phyloP scores from a whole-genome alignment of 2,329 filamentous ascomycete genomes.

The Penicillium palitans region DNA sequence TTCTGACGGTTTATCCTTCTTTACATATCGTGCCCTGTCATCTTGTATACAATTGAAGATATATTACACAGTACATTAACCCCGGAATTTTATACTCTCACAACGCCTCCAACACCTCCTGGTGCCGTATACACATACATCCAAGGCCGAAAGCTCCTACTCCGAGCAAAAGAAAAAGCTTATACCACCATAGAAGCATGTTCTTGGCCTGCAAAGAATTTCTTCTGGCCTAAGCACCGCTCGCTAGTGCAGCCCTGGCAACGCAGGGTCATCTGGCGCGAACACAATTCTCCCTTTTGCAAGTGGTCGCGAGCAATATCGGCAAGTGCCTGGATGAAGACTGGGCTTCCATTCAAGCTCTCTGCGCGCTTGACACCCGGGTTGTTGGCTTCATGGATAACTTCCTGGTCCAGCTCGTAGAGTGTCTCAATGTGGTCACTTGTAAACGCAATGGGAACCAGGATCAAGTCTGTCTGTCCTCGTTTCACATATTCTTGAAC shows the following conservation, averaged over 20 bases:
- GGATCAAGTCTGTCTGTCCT: constrained; percentile 84
- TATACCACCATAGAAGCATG: constrained; percentile 34
- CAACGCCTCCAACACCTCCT: constrained; percentile 10
- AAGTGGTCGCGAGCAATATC: constrained; percentile 83
- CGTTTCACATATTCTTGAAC: constrained; percentile 87
- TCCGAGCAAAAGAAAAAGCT: neutral
- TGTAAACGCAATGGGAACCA: constrained; percentile 96
- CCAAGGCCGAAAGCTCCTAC: neutral
- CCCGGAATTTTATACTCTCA: constrained; percentile 1
- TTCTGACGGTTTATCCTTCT: neutral
- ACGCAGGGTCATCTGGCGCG: constrained; percentile 80
- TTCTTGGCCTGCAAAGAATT: constrained; percentile 59
- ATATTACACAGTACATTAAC: constrained; percentile 7
- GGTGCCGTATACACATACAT: constrained; percentile 9
- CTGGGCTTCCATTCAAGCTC: constrained; percentile 83
- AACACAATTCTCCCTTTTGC: constrained; percentile 68
- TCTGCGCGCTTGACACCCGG: constrained; percentile 85
- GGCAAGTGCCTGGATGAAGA: constrained; percentile 88
- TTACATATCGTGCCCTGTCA: neutral
- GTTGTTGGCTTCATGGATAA: constrained; percentile 79
- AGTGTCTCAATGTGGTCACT: constrained; percentile 99
- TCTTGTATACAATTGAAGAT: neutral
- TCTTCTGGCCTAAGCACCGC: constrained; percentile 72
- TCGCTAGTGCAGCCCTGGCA: constrained; percentile 94
- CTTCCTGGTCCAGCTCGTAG: constrained; percentile 89